These are phyloP conservation scores for Xylaria hypoxylon DNA, from an alignment of 2,329 filamentous ascomycete species.

Conservation along the genomic window DNA sequence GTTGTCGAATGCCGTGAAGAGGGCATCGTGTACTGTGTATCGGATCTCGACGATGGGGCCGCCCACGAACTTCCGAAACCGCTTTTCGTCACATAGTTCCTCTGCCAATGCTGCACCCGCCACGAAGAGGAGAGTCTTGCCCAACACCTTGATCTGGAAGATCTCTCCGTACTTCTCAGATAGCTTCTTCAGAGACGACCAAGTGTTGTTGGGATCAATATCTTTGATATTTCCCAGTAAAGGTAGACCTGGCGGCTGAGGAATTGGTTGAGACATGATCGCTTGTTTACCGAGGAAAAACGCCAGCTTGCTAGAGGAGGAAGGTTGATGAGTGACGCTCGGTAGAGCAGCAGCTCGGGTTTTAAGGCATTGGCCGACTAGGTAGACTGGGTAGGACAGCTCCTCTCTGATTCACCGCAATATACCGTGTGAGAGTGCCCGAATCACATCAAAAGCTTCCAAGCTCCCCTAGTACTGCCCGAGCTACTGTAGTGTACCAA, in stretches of 20 bases:
- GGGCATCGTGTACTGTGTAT: constrained; percentile 60
- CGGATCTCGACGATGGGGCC: constrained; percentile 66
- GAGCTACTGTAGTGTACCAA: background rate
- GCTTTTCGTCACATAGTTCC: constrained; percentile 63
- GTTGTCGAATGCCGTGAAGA: constrained; percentile 65
- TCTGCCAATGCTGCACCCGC: constrained; percentile 56
- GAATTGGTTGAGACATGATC: constrained; percentile 60
- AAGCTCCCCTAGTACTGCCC: constrained; percentile 5
- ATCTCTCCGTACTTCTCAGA: constrained; percentile 62
- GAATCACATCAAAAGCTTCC: constrained; percentile 32
- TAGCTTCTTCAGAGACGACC: constrained; percentile 61
- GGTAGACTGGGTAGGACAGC: background rate
- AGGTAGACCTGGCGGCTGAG: constrained; percentile 62
- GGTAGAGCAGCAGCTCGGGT: constrained; percentile 22
- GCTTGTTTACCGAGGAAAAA: constrained; percentile 11
- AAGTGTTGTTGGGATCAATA: constrained; percentile 61
- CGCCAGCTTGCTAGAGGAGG: background rate
- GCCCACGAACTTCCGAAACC: constrained; percentile 66
- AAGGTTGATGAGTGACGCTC: background rate
- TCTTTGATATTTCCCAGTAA: constrained; percentile 65
- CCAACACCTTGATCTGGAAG: constrained; percentile 58
- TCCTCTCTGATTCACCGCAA: constrained; percentile 25
- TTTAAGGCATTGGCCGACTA: constrained; percentile 31
- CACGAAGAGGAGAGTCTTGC: constrained; percentile 57
- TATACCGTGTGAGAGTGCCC: constrained; percentile 8